Conservation (phyloP, 2,329 filamentous ascomycete species). For the Trichoderma hamatum region DNA sequence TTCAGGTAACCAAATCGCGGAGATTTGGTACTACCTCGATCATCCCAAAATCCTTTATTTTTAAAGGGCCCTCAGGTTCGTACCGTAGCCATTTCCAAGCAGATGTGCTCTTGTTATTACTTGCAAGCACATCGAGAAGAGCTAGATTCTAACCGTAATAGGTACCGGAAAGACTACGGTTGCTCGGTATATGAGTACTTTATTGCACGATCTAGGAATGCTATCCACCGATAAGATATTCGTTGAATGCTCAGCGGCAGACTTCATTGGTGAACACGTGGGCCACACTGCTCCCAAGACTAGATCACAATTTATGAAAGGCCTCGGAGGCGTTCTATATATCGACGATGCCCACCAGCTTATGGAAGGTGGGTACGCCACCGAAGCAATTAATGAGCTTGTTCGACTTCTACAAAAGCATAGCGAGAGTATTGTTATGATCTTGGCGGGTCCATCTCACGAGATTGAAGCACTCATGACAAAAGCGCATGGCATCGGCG, state of each 20-base stretch:
- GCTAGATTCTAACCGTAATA: background rate
- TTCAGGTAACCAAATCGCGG: background rate
- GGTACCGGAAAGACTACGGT: conserved; percentile 12
- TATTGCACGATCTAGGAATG: conserved; percentile 1
- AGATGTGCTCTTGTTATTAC: background rate
- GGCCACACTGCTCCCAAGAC: conserved; percentile 10
- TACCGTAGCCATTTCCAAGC: background rate
- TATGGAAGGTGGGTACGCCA: background rate
- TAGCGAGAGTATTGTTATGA: background rate
- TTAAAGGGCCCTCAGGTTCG: conserved; percentile 4
- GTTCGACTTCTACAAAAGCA: conserved; percentile 4
- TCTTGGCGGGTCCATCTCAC: background rate
- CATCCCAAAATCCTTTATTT: background rate
- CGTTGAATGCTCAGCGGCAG: background rate
- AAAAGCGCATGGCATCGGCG: background rate
- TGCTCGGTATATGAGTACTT: background rate
- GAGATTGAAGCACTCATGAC: conserved; percentile 4
- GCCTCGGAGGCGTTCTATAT: background rate
- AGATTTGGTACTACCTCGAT: background rate
- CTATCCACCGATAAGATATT: background rate
- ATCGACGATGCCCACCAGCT: conserved; percentile 6
- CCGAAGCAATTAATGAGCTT: conserved; percentile 8
- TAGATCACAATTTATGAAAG: background rate
- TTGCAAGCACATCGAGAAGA: background rate
- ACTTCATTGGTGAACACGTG: conserved; percentile 7